These are phyloP conservation scores for Falciphora oryzae DNA, from an alignment of 2,329 filamentous ascomycete species.

Conservation along the genomic window DNA sequence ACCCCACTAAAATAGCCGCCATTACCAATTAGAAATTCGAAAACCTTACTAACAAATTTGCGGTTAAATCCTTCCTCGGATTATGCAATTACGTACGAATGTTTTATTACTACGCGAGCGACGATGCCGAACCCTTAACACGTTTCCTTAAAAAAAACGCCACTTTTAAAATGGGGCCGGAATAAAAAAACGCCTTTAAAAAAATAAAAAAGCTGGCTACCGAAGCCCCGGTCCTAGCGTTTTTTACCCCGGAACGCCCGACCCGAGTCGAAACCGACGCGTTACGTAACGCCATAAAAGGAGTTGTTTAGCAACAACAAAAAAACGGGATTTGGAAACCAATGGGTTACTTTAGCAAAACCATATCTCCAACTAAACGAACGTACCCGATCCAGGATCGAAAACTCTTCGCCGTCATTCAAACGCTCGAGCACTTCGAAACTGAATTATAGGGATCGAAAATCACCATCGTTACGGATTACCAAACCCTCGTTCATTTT, in stretches of 20 bases:
- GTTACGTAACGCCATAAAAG: neutral
- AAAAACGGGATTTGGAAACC: neutral
- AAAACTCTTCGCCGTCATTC: neutral
- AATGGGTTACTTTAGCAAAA: neutral
- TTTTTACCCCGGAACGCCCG: no score
- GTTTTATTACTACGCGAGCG: neutral
- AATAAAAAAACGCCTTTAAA: neutral
- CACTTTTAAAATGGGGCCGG: neutral
- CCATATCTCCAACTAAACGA: neutral
- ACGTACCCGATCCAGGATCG: neutral
- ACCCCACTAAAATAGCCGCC: no score
- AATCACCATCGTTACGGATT: neutral
- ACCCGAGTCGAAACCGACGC: no score
- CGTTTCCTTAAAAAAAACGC: no score
- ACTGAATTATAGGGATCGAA: neutral
- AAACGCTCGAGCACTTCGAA: neutral
- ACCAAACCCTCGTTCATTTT: no score
- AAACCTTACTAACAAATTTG: no score
- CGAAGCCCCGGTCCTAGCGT: no score
- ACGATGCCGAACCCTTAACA: neutral
- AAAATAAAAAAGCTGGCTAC: neutral
- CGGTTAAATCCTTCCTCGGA: no score
- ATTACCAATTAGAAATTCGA: no score
- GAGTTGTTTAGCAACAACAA: neutral
- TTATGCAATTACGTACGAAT: no score